Percentiles rank a stretch among this genome's conserved stretches.
Evolutionary conservation across 192 early-diverging fungal genomes (phyloP).

Genomic region (Lobulomyces angularis): DNA sequence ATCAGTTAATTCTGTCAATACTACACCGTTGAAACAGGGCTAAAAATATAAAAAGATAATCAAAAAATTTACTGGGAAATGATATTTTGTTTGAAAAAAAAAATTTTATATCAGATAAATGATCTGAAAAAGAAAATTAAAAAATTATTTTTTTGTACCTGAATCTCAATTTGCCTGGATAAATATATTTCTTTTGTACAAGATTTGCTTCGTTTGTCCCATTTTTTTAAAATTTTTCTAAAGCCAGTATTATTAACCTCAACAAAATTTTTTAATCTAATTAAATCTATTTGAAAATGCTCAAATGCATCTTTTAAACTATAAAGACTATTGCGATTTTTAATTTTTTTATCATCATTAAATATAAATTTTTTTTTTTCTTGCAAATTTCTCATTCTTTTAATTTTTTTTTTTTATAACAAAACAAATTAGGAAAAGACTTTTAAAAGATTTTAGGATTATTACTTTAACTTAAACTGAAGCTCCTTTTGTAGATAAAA

Average conservation of each 20-base stretch:
- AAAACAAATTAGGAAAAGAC: background rate
- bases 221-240: constrained; percentile 98
- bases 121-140: background rate
- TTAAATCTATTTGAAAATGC: constrained; percentile 83
- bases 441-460: constrained; percentile 24
- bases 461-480: constrained; percentile 79
- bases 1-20: constrained; percentile 82
- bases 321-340: constrained; percentile 41
- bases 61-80: background rate
- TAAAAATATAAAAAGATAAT: no score
- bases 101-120: no score
- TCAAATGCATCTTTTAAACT: constrained; percentile 80
- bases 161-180: constrained; percentile 91
- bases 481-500: constrained; percentile 97
- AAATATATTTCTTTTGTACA: constrained; percentile 96
- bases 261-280: constrained; percentile 93
- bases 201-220: constrained; percentile 97
- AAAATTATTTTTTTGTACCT: no score
- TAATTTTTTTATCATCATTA: constrained; percentile 15
- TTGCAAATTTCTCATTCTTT: no score
- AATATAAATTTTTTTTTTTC: constrained; percentile 27
- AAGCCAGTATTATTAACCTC: constrained; percentile 94
- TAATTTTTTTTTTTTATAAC: background rate
- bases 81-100: no score
- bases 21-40: constrained; percentile 90